Evolutionary conservation across 2,329 filamentous ascomycete genomes (phyloP), one percentile per base, ranked within the genome.

Genomic region (Ophiostoma perfectum): DNA sequence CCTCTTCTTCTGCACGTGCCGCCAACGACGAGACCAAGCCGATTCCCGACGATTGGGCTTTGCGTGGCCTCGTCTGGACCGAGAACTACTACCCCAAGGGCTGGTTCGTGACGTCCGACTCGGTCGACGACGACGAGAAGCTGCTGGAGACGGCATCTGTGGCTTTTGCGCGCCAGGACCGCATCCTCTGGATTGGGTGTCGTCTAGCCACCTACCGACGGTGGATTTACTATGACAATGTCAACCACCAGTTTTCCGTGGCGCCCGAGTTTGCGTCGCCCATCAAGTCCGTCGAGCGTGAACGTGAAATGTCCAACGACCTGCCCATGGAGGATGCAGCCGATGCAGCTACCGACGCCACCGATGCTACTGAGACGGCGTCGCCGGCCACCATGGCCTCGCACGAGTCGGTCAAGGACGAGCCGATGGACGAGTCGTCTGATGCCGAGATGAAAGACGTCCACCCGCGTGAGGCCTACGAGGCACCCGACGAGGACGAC

Each of bases 51-150:
- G 90, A 93, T 70, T 91, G 86, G 71, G 81, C 84, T 0, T 82
- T 91, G 68, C 81, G 88, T 0, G 90, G 90, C 0, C 78, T 90
- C 1, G 75, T 87, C 1, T 91, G 86, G 79, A 79, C 82, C 0
- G 81, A 86, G 2, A 79, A 80, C 11, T 88, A 88, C 68, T 88
- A 85, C 67, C 87, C 88, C 0, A 68, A 76, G 0, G 78, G 80
- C 0, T 90, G 85, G 84, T 91, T 91, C 11, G n/a, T 9, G 2
- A 44, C 75, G 0, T 80, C 81, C 8, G 81, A 83, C 1, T 82
- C 83, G 69, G 81, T 87, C 5, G 88, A 90, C 39, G 88, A 90
- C n/a, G 86, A 89, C 11, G 88, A 90, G 70, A 84, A 87, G 58
- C 83, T 83, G 16, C 83, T 90, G 63, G 88, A 91, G 73, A 76